Conservation (phyloP, 306 rosid genomes). For the Amphicarpaea edgeworthii region DNA sequence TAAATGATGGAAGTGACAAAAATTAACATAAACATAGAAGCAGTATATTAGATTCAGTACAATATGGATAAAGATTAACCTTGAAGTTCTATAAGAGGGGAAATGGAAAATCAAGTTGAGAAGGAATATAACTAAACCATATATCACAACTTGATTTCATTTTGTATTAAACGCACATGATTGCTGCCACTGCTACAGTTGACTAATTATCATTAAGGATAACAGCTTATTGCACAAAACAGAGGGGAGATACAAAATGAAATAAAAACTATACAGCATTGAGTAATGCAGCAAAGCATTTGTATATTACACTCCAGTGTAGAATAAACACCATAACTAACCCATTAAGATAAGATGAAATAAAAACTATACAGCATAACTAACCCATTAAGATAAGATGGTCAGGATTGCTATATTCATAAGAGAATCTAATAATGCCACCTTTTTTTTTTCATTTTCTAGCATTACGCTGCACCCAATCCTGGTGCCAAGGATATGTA, state of each 20-base stretch:
- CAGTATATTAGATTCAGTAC: conserved; percentile 1
- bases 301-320: conserved; percentile 1
- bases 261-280: conserved; percentile 6
- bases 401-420: not conserved
- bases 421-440: conserved; percentile 16
- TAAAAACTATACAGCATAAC: too few relatives aligned
- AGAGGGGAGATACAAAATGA: not conserved
- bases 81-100: conserved; percentile 6
- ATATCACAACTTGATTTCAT: conserved; percentile 28
- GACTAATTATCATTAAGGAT: conserved; percentile 11
- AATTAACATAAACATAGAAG: not conserved
- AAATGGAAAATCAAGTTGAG: conserved; percentile 28
- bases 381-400: conserved; percentile 1
- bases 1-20: conserved; percentile 35
- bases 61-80: conserved; percentile 31
- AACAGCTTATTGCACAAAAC: conserved; percentile 35
- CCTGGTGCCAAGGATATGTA: not conserved
- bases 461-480: conserved; percentile 4
- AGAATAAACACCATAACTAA: conserved; percentile 7
- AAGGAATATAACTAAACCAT: conserved; percentile 21
- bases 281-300: not conserved
- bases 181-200: not conserved
- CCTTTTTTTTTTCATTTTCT: not conserved
- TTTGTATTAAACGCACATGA: not conserved
- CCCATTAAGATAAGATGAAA: conserved; percentile 6